Conservation (phyloP, 1,284 basidiomycete genomes). For the Neonothopanus nambi region DNA sequence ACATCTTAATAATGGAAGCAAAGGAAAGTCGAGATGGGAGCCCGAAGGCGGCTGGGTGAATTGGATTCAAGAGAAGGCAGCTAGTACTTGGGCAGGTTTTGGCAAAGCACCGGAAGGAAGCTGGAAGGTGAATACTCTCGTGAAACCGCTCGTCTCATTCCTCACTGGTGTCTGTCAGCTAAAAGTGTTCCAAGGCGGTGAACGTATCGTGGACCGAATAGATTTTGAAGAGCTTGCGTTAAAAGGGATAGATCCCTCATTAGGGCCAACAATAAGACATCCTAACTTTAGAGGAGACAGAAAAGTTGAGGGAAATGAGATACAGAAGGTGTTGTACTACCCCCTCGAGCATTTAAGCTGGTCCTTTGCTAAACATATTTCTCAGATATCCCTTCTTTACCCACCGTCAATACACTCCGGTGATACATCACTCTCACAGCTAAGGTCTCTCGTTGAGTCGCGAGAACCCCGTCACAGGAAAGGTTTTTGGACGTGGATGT, state of each 20-base stretch:
- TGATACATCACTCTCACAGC: constrained; percentile 50
- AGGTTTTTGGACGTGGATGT: constrained; percentile 65
- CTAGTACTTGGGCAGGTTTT: constrained; percentile 59
- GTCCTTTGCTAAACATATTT: background rate
- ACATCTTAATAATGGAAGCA: constrained; percentile 15
- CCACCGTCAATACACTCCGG: constrained; percentile 54
- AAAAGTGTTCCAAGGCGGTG: constrained; percentile 59
- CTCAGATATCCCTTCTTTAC: constrained; percentile 67
- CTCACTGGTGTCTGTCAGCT: constrained; percentile 37
- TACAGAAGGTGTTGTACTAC: constrained; percentile 4
- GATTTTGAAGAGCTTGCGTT: constrained; percentile 78
- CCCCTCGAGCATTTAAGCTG: constrained; percentile 12
- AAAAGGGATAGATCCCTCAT: constrained; percentile 66
- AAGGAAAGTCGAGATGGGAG: constrained; percentile 25
- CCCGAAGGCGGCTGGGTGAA: constrained; percentile 41
- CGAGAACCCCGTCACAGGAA: constrained; percentile 64
- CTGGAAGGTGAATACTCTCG: constrained; percentile 57
- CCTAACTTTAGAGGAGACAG: constrained; percentile 21
- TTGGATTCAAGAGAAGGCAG: constrained; percentile 51
- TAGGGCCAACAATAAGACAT: constrained; percentile 49
- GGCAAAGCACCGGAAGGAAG: constrained; percentile 61
- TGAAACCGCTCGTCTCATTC: background rate
- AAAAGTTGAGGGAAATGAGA: constrained; percentile 18
- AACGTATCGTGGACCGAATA: constrained; percentile 64
- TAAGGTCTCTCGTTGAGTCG: constrained; percentile 50